phyloP scores from a whole-genome alignment of 768 basidiomycete species.

The Lentinula guzmanii region DNA sequence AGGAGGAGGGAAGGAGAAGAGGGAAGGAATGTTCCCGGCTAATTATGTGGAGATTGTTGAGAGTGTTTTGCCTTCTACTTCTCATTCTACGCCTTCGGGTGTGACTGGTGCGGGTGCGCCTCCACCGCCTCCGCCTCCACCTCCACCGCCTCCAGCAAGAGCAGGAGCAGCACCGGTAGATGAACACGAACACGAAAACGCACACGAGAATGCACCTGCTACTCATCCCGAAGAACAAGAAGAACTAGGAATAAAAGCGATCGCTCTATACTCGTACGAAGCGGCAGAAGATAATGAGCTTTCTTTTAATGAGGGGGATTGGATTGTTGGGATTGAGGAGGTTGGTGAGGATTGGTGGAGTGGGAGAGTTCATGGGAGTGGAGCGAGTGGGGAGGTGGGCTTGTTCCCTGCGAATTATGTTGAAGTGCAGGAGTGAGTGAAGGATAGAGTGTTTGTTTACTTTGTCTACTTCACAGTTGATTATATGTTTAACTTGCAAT shows the following conservation, averaged over 20 bases:
- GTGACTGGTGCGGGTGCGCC: constrained; percentile 48
- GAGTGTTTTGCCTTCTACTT: constrained; percentile 28
- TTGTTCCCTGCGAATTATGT: constrained; percentile 18
- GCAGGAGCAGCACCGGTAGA: constrained; percentile 45
- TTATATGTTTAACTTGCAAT: too few relatives aligned
- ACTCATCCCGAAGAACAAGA: constrained; percentile 40
- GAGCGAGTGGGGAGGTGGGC: background rate
- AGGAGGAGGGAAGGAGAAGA: constrained; percentile 91
- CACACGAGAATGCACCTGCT: too few relatives aligned
- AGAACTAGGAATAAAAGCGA: background rate
- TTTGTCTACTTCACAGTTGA: too few relatives aligned
- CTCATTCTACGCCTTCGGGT: constrained; percentile 11
- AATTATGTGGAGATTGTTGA: constrained; percentile 85
- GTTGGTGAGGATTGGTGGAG: constrained; percentile 90
- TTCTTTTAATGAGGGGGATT: constrained; percentile 77
- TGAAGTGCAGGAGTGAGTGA: constrained; percentile 21
- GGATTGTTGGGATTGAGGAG: constrained; percentile 72
- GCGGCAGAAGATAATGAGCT: constrained; percentile 91
- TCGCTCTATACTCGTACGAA: constrained; percentile 55
- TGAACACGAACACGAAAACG: constrained; percentile 28
- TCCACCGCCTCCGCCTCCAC: constrained; percentile 39
- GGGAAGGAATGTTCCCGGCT: constrained; percentile 90
- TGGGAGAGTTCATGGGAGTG: constrained; percentile 45
- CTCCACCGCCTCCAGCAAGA: constrained; percentile 28
- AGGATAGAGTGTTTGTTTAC: too few relatives aligned